A percentile compares a stretch with the other conserved stretches of the same genome.
Evolutionary conservation across 75 land plant genomes (phyloP).

Genomic region (Ceratopteris richardii): DNA sequence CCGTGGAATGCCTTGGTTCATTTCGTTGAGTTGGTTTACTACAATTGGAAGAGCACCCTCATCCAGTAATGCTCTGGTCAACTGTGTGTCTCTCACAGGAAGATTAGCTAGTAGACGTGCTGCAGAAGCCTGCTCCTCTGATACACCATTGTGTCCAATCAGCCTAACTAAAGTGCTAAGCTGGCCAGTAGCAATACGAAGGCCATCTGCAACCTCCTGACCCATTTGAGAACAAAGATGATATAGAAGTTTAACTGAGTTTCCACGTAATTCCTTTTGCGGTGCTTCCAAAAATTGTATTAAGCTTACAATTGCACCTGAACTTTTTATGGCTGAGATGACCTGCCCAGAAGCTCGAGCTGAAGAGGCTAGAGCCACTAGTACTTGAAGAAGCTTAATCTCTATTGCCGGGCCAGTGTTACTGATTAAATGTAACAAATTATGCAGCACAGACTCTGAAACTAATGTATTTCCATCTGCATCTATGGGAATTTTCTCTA

Average conservation of each 20-base stretch:
- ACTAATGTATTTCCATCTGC: conserved; percentile 65
- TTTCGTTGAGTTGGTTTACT: conserved; percentile 30
- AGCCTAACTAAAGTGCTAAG: conserved; percentile 64
- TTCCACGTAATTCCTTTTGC: conserved; percentile 63
- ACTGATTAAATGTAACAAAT: conserved; percentile 83
- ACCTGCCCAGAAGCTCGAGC: conserved; percentile 48
- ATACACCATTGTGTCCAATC: conserved; percentile 46
- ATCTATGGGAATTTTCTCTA: conserved; percentile 54
- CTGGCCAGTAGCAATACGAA: conserved; percentile 74
- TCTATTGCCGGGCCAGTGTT: conserved; percentile 95
- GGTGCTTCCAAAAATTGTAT: conserved; percentile 94
- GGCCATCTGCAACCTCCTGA: conserved; percentile 76
- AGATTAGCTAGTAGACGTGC: conserved; percentile 73
- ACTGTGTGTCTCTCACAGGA: conserved; percentile 57
- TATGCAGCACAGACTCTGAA: conserved; percentile 75
- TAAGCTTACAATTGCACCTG: conserved; percentile 85
- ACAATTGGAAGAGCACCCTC: conserved; percentile 59
- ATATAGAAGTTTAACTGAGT: conserved; percentile 66
- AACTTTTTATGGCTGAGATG: conserved; percentile 78
- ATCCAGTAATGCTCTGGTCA: conserved; percentile 67
- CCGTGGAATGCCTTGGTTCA: conserved; percentile 47
- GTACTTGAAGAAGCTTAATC: conserved; percentile 85
- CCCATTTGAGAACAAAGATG: conserved; percentile 83
- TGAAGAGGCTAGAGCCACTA: conserved; percentile 76
- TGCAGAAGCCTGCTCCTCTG: conserved; percentile 85